These are phyloP conservation scores for Penicillium verrucosum DNA, from an alignment of 2,329 filamentous ascomycete genomes.

Conservation along the genomic window DNA sequence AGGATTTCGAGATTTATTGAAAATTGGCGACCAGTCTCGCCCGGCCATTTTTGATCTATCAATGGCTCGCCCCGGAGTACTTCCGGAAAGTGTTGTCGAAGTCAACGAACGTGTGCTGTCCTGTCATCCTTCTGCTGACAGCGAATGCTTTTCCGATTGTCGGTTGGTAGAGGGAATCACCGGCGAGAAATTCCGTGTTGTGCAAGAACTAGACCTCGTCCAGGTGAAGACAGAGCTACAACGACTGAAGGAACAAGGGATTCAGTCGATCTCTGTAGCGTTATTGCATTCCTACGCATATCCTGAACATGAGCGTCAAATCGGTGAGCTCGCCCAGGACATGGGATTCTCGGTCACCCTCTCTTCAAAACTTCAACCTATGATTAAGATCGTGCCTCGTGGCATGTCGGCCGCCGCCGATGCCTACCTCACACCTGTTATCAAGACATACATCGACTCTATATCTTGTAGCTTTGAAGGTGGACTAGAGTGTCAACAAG, in stretches of 20 bases:
- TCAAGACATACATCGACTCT: conserved; percentile 66
- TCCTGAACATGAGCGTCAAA: conserved; percentile 73
- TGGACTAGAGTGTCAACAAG: conserved; percentile 70
- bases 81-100: conserved; percentile 81
- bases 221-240: conserved; percentile 59
- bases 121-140: conserved; percentile 60
- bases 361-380: conserved; percentile 75
- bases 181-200: conserved; percentile 65
- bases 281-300: conserved; percentile 89
- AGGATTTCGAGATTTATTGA: conserved; percentile 80
- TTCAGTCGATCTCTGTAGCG: conserved; percentile 79
- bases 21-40: conserved; percentile 85
- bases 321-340: conserved; percentile 73
- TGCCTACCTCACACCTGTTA: conserved; percentile 75
- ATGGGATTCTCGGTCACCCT: conserved; percentile 79
- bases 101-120: conserved; percentile 84
- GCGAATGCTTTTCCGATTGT: conserved; percentile 68
- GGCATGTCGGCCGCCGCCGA: conserved; percentile 76
- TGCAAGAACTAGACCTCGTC: conserved; percentile 58
- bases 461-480: conserved; percentile 65
- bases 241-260: conserved; percentile 64
- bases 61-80: conserved; percentile 78
- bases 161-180: conserved; percentile 55
- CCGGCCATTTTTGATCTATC: conserved; percentile 88
- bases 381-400: conserved; percentile 79